Evolutionary conservation across 345 rosid genomes (phyloP), one percentile per base, ranked within the genome.

Genomic region (Geranium rotundifolium): DNA sequence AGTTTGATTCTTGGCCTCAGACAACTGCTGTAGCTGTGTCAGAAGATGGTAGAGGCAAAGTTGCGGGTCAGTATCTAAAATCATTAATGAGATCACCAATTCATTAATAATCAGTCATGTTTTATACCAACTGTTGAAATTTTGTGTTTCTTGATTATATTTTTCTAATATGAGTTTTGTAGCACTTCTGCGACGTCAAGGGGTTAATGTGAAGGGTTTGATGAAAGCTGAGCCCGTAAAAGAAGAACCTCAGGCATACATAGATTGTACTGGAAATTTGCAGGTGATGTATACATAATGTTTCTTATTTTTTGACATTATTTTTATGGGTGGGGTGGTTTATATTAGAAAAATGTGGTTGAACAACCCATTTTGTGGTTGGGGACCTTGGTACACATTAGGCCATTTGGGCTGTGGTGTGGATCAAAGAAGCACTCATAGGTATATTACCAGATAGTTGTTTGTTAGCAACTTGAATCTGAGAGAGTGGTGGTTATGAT

Each of bases 41-140:
- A 4, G 91, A 84, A 79, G 97, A 90, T 75, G 99, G 99, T 68
- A 84, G 95, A 78, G 96, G 99, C 81, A 90, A 90, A 79, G 97
- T 95, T 69, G 99, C 99, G 68, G 97, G 99, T 95, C 39, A 61
- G 77, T 75, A 61, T 34, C 29, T 63, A 54, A 63, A 54, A 34
- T 54, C n/a, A 50, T 63, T 1, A 17, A 13, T 17, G 5, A 17
- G 4, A 16, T 7, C 20, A n/a, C 12, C 23, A 29, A 34, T 59
- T 54, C 17, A 37, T 65, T 60, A 13, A 34, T 29, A 27, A 46
- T 41, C 7, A 41, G 23, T 19, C 58, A 60, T 37, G 17, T 17
- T 46, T 55, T 59, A 30, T 37, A 50, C 46, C 39, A 37, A 59
- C 69, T 18, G 1, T 57, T 64, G 15, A 19, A 9, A 60, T 59